phyloP scores from a whole-genome alignment of 768 basidiomycete genomes.

The Mrakia gelida region DNA sequence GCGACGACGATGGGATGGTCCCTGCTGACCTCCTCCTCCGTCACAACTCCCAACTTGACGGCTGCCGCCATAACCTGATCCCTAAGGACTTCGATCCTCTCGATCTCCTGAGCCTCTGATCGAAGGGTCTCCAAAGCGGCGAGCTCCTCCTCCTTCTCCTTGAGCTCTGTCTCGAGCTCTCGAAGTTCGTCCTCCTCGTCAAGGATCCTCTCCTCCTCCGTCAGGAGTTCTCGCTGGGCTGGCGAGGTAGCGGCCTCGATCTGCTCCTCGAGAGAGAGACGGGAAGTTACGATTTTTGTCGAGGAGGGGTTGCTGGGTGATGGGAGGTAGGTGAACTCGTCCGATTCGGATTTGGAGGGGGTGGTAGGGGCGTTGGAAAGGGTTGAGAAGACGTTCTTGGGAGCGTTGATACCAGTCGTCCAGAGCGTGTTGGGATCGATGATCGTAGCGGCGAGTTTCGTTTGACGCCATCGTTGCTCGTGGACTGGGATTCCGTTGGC shows the following conservation, averaged over 20 bases:
- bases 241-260: background rate
- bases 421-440: conserved; percentile 30
- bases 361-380: background rate
- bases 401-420: conserved; percentile 23
- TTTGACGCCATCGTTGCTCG: conserved; percentile 32
- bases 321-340: conserved; percentile 33
- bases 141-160: background rate
- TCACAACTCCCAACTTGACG: background rate
- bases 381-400: conserved; percentile 26
- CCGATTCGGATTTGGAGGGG: conserved; percentile 16
- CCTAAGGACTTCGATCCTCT: background rate
- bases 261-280: background rate
- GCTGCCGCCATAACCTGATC: conserved; percentile 18
- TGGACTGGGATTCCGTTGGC: conserved; percentile 28
- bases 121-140: background rate
- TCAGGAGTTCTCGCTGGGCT: background rate
- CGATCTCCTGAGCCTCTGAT: conserved; percentile 9
- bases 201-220: background rate
- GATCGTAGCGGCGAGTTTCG: conserved; percentile 25
- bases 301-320: background rate
- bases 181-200: background rate
- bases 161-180: background rate
- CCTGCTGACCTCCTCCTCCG: conserved; percentile 35
- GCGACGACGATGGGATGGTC: conserved; percentile 24
- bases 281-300: background rate